Evolutionary conservation across 2,329 filamentous ascomycete species (phyloP).

Genomic region (Colletotrichum somersetense): DNA sequence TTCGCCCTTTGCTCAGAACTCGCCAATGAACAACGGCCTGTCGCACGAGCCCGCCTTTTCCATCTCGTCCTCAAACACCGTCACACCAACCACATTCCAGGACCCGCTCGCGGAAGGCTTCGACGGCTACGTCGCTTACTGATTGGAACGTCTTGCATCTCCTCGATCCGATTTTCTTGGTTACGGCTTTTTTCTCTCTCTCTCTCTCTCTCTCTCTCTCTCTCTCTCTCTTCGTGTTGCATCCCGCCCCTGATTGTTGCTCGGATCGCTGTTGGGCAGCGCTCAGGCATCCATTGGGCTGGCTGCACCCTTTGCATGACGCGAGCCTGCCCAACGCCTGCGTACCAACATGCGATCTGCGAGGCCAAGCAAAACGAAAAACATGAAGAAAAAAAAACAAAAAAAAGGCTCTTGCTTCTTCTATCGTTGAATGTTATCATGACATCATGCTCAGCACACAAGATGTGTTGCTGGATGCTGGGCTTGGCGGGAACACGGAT

Average conservation of each 20-base stretch:
- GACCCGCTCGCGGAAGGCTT: conserved; percentile 26
- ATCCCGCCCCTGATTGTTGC: conserved; percentile 16
- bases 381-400: conserved; percentile 10
- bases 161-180: neutral
- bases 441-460: conserved; percentile 24
- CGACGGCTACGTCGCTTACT: conserved; percentile 31
- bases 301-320: conserved; percentile 22
- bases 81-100: conserved; percentile 38
- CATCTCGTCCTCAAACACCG: conserved; percentile 40
- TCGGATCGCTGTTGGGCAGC: conserved; percentile 27
- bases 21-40: conserved; percentile 37
- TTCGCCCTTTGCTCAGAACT: conserved; percentile 33
- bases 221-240: conserved; percentile 14
- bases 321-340: conserved; percentile 32
- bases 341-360: conserved; percentile 24
- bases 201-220: too few relatives aligned
- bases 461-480: conserved; percentile 5
- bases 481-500: conserved; percentile 22
- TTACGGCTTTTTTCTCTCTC: neutral
- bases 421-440: conserved; percentile 18
- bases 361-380: conserved; percentile 21
- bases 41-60: conserved; percentile 41
- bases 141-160: conserved; percentile 23
- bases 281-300: conserved; percentile 37
- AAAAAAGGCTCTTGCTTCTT: neutral